Percentiles rank a stretch among this genome's conserved stretches.
phyloP scores from a whole-genome alignment of 2,329 filamentous ascomycete genomes.

The Fusarium luffae region DNA sequence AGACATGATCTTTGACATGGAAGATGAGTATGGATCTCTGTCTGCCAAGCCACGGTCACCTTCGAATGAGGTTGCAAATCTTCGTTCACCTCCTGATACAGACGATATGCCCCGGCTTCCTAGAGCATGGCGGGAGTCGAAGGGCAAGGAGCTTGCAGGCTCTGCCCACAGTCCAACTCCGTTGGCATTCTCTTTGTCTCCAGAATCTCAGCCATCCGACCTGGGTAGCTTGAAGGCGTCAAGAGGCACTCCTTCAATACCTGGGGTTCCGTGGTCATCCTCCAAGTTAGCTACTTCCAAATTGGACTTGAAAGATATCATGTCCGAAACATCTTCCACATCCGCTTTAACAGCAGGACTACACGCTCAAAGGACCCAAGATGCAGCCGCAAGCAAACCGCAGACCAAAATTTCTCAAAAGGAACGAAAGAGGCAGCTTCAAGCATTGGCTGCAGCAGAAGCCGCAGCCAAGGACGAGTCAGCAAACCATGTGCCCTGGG shows the following conservation, averaged over 20 bases:
- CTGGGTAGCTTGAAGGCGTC: constrained; percentile 6
- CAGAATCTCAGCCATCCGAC: constrained; percentile 18
- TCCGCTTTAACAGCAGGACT: constrained; percentile 67
- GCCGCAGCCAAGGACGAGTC: constrained; percentile 52
- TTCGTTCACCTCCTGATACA: constrained; percentile 41
- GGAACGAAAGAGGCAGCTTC: constrained; percentile 86
- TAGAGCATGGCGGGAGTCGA: constrained; percentile 47
- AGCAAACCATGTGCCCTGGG: constrained; percentile 56
- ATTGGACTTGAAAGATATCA: constrained; percentile 80
- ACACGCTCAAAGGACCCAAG: constrained; percentile 61
- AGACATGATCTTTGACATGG: constrained; percentile 95
- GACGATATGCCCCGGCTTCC: constrained; percentile 48
- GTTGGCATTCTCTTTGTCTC: constrained; percentile 39
- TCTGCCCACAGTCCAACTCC: constrained; percentile 18
- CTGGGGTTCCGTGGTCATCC: constrained; percentile 61
- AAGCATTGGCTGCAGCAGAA: constrained; percentile 67
- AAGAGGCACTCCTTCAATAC: constrained; percentile 22
- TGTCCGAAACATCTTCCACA: constrained; percentile 67
- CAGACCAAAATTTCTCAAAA: constrained; percentile 84
- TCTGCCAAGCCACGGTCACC: constrained; percentile 47
- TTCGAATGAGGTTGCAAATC: constrained; percentile 27
- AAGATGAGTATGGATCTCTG: constrained; percentile 71
- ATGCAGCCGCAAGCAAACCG: constrained; percentile 51
- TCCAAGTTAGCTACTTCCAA: constrained; percentile 68
- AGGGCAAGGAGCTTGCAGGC: constrained; percentile 41